A percentile compares a stretch with the other conserved stretches of the same genome.
Conservation (phyloP, 202 grass and related monocot species). For the Miscanthus sacchariflorus region DNA sequence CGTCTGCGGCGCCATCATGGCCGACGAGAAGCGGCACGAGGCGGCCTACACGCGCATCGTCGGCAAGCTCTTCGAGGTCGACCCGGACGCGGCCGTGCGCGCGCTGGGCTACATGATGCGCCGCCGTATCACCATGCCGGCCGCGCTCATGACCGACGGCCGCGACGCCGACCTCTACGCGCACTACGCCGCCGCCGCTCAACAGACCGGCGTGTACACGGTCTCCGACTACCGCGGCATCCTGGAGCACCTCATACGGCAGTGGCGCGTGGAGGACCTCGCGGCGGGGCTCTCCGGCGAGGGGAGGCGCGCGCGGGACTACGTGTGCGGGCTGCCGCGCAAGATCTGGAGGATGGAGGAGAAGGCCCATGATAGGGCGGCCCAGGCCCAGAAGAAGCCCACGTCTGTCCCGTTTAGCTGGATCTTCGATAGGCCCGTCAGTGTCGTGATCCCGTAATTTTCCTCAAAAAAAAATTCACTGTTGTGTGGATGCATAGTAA, state of each 20-base stretch:
- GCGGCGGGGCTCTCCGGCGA: constrained; percentile 52
- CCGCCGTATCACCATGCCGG: constrained; percentile 62
- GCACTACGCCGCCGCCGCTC: constrained; percentile 52
- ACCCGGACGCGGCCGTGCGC: constrained; percentile 58
- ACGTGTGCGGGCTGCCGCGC: constrained; percentile 51
- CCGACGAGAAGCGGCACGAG: constrained; percentile 84
- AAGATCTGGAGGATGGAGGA: constrained; percentile 72
- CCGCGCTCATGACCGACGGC: constrained; percentile 65
- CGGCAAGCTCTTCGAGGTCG: constrained; percentile 57
- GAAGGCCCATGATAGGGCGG: constrained; percentile 47
- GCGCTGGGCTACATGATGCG: constrained; percentile 72
- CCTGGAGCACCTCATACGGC: constrained; percentile 57
- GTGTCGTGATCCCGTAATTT: constrained; percentile 7
- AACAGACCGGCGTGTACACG: constrained; percentile 60
- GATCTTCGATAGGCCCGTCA: constrained; percentile 58
- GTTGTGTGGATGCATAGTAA: not conserved
- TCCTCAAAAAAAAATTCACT: not conserved
- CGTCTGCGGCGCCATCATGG: constrained; percentile 60
- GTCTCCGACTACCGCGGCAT: constrained; percentile 60
- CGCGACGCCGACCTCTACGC: constrained; percentile 56
- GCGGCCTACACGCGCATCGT: constrained; percentile 63
- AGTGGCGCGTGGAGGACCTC: constrained; percentile 65
- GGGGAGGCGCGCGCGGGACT: constrained; percentile 58
- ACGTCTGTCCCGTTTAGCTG: constrained; percentile 46
- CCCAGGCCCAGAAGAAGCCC: not conserved